Conservation (phyloP, 352 stramenopile genomes). For the Phytophthora cryptogea region DNA sequence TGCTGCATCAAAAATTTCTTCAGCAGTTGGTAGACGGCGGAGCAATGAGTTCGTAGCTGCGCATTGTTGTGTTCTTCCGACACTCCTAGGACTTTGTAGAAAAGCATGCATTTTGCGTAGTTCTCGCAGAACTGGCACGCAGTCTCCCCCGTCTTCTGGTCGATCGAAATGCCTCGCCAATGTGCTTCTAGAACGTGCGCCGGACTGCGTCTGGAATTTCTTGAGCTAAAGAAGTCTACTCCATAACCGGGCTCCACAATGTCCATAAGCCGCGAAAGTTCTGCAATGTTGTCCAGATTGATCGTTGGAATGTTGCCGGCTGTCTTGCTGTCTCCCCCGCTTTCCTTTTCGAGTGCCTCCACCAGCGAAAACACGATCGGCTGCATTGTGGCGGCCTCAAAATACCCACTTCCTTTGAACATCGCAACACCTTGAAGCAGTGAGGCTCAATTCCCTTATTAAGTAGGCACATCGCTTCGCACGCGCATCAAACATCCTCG, state of each 20-base stretch:
- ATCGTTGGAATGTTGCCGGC: background rate
- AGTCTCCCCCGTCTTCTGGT: slow-evolving; percentile 7
- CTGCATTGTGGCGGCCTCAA: slow-evolving; percentile 23
- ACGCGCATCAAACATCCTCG: slow-evolving; percentile 12
- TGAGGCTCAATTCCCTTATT: slow-evolving; percentile 11
- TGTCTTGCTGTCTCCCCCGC: background rate
- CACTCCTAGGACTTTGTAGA: slow-evolving; percentile 12
- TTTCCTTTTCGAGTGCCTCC: slow-evolving; percentile 17
- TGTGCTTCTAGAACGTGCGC: slow-evolving; percentile 29
- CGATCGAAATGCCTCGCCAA: slow-evolving; percentile 30
- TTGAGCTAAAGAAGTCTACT: slow-evolving; percentile 35
- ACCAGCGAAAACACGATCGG: slow-evolving; percentile 27
- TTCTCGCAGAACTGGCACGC: slow-evolving; percentile 27
- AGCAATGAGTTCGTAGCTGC: slow-evolving; percentile 3
- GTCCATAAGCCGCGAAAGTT: slow-evolving; percentile 32
- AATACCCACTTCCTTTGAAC: slow-evolving; percentile 20
- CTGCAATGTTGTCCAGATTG: slow-evolving; percentile 16
- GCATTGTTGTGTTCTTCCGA: slow-evolving; percentile 28
- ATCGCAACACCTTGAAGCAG: slow-evolving; percentile 28
- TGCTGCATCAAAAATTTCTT: slow-evolving; percentile 30
- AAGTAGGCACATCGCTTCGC: slow-evolving; percentile 18
- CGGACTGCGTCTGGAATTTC: slow-evolving; percentile 24
- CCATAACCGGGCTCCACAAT: slow-evolving; percentile 24
- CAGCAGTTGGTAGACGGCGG: slow-evolving; percentile 26
- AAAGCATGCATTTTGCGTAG: background rate